These are phyloP conservation scores for Agapanthus africanus DNA, from an alignment of 106 monocot species.

Conservation along the genomic window DNA sequence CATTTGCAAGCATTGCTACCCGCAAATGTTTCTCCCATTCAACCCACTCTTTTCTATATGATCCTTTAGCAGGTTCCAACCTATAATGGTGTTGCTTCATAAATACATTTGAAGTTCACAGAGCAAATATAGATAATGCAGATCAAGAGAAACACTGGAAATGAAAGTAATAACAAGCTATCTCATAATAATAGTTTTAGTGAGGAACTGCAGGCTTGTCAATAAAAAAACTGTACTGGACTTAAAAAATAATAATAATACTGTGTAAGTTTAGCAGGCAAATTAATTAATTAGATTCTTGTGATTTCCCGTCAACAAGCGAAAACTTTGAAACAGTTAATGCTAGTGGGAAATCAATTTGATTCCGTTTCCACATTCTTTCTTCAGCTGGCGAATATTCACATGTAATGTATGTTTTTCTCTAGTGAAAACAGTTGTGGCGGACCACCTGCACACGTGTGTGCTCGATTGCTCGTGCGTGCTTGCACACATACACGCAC, in stretches of 20 bases:
- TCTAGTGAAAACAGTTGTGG: not conserved
- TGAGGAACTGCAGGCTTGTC: not conserved
- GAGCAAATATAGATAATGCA: not conserved
- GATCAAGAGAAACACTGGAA: not conserved
- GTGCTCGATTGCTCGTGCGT: not conserved
- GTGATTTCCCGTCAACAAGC: not conserved
- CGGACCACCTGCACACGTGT: not conserved
- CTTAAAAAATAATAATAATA: not conserved
- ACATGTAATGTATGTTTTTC: not conserved
- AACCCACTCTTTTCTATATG: constrained; percentile 87
- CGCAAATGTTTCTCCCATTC: constrained; percentile 82
- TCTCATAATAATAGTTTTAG: not conserved
- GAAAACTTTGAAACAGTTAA: not conserved
- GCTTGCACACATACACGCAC: not conserved
- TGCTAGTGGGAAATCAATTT: not conserved
- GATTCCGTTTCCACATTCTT: not conserved
- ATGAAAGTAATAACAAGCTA: not conserved
- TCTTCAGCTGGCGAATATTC: not conserved
- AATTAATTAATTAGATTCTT: not conserved
- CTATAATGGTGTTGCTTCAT: constrained; percentile 24
- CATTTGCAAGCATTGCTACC: constrained; percentile 44
- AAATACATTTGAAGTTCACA: not conserved
- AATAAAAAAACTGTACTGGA: not conserved
- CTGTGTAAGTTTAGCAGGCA: not conserved
- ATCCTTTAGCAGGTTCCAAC: constrained; percentile 76